Evolutionary conservation across 352 stramenopile species (phyloP).

Genomic region (Peronospora destructor): DNA sequence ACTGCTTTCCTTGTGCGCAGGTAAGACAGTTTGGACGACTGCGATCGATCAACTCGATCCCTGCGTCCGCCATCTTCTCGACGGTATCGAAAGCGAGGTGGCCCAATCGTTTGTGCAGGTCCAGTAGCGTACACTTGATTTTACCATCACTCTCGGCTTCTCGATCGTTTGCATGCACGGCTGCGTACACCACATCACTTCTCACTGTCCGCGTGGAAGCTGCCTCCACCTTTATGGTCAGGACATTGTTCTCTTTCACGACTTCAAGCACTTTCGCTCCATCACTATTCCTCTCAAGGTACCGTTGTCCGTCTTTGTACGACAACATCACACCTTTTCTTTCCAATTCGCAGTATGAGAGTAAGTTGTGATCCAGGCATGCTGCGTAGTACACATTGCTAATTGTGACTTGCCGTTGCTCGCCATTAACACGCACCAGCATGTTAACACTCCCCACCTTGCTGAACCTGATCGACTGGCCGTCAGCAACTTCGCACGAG

Average conservation of each 20-base stretch:
- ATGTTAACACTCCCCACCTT: background rate
- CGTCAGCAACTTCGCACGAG: background rate
- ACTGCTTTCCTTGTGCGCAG: no score
- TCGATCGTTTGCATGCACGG: no score
- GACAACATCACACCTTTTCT: no score
- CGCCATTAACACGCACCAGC: background rate
- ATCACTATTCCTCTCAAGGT: background rate
- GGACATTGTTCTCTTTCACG: background rate
- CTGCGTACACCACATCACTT: no score
- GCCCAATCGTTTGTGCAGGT: constrained; percentile 2
- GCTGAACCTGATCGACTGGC: background rate
- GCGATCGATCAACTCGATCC: background rate
- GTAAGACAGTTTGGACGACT: background rate
- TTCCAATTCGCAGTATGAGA: no score
- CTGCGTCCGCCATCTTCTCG: constrained; percentile 3
- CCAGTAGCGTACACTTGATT: constrained; percentile 1
- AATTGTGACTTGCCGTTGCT: no score
- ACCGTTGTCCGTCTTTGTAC: background rate
- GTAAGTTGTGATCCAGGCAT: no score
- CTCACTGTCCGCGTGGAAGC: no score
- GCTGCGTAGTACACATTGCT: no score
- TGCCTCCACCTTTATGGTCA: no score
- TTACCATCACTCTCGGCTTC: no score
- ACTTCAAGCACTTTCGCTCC: constrained; percentile 1
- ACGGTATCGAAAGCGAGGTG: constrained; percentile 3